Percentiles rank a stretch among this genome's conserved stretches.
Evolutionary conservation across 208 protist genomes (phyloP).

Genomic region (Trypanosomatidae sp.): DNA sequence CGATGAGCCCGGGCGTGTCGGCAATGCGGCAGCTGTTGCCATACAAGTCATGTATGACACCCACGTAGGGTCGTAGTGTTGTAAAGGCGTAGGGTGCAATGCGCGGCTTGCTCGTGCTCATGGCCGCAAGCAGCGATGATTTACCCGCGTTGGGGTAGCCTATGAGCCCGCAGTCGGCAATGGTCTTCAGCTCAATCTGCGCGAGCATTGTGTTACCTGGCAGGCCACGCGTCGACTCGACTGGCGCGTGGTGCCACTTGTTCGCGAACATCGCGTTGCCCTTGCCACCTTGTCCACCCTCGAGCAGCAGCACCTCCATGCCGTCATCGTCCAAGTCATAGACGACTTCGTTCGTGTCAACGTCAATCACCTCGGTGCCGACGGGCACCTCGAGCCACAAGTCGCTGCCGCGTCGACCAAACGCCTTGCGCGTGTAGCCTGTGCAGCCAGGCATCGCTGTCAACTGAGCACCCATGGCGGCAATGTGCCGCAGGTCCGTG

Average conservation of each 20-base stretch:
- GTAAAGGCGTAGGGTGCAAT: conserved; percentile 87
- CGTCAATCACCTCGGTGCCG: conserved; percentile 75
- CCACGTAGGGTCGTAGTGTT: conserved; percentile 83
- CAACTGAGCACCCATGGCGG: conserved; percentile 51
- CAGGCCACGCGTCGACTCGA: conserved; percentile 81
- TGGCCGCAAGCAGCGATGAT: conserved; percentile 82
- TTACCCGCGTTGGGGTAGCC: conserved; percentile 91
- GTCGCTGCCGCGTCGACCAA: conserved; percentile 55
- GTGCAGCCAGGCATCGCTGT: conserved; percentile 37
- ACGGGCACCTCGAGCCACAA: conserved; percentile 74
- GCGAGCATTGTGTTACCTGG: conserved; percentile 85
- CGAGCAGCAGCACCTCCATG: conserved; percentile 64
- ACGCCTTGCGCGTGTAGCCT: conserved; percentile 59
- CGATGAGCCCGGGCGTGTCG: conserved; percentile 87
- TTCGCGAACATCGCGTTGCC: conserved; percentile 86
- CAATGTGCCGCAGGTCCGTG: conserved; percentile 58
- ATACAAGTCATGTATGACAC: conserved; percentile 71
- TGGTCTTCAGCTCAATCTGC: conserved; percentile 82
- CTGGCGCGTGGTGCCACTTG: conserved; percentile 78
- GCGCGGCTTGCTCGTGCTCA: conserved; percentile 70
- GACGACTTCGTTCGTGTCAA: conserved; percentile 85
- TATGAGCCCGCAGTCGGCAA: conserved; percentile 87
- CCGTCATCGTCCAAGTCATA: conserved; percentile 75
- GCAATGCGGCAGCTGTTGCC: conserved; percentile 73
- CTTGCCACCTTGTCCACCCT: conserved; percentile 85